Percentiles rank a stretch among this genome's conserved stretches.
phyloP scores from a whole-genome alignment of 2,329 filamentous ascomycete species.

The Chalaropsis thielavioides region DNA sequence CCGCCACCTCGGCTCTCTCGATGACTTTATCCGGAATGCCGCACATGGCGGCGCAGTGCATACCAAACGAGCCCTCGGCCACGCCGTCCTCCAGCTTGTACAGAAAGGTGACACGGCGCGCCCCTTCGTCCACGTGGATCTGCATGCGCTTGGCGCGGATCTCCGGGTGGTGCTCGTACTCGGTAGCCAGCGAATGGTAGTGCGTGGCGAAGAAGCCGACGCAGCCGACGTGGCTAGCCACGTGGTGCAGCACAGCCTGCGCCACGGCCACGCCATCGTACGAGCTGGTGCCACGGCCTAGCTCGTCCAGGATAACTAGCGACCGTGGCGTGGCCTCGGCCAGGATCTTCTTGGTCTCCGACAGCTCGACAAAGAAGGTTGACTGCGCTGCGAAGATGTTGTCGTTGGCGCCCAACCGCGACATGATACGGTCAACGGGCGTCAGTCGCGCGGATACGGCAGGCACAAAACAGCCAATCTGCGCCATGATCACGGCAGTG shows the following conservation, averaged over 20 bases:
- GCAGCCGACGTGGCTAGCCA: conserved; percentile 84
- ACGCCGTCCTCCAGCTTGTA: conserved; percentile 90
- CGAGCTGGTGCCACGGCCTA: conserved; percentile 84
- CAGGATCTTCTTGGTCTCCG: conserved; percentile 95
- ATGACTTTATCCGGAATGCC: conserved; percentile 76
- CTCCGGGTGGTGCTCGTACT: conserved; percentile 82
- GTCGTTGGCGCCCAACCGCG: conserved; percentile 89
- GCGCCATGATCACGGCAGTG: conserved; percentile 91
- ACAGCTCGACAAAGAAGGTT: conserved; percentile 95
- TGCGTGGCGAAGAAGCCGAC: conserved; percentile 96
- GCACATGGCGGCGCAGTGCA: conserved; percentile 98
- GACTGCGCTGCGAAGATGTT: conserved; percentile 97
- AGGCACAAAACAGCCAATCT: conserved; percentile 86
- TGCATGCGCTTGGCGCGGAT: conserved; percentile 80
- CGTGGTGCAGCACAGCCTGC: conserved; percentile 91
- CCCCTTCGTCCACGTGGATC: conserved; percentile 76
- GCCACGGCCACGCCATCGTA: conserved; percentile 96
- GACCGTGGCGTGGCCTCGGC: conserved; percentile 86
- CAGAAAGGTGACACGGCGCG: conserved; percentile 83
- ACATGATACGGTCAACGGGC: conserved; percentile 96
- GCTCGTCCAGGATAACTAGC: conserved; percentile 89
- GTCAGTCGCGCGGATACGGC: conserved; percentile 70
- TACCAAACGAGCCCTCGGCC: conserved; percentile 91
- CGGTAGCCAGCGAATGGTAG: conserved; percentile 83
- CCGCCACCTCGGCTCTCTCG: conserved; percentile 73